Evolutionary conservation across 257 asterid genomes (phyloP), one percentile per base, ranked within the genome.

Genomic region (Ligustrum vulgare): DNA sequence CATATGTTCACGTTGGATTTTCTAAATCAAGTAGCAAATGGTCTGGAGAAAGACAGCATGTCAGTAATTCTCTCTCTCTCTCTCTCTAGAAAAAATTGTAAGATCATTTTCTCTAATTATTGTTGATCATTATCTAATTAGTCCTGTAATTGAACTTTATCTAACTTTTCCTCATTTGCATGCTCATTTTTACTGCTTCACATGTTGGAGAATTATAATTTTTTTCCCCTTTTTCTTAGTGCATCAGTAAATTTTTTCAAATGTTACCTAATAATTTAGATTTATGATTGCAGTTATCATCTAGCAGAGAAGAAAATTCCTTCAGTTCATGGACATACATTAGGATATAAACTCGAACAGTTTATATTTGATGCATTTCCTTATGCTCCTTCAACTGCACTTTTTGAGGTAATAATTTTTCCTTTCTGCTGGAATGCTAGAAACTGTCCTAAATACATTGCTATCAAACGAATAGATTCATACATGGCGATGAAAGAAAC

Each of bases 21-120:
- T 82, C 84, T 94, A 85, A 94, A 90, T 84, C 96, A 92, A 91
- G 98, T 94, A 69, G 97, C 96, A 18, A 91, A 87, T 82, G 97
- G 98, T 72, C 91, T 94, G 78, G 98, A 94, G 89, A 94, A 91
- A 83, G 98, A 94, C 80, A 92, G 97, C 95, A 86, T 88, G 98
- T 94, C 71, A 85, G 97, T 87, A 79, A 32, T 65, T 69, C 32
- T 64, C 47, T 20, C n/a, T 65, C 49, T 60, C 67, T 56, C 15
- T 75, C 67, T 28, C 25, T 56, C 35, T 54, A 6, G 63, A 54
- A n/a, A 20, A 54, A 2, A 5, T 5, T 54, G 8, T 54, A 5
- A 51, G 25, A 18, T 54, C 28, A 2, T 36, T 32, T 23, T 51
- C n/a, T 47, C 41, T 47, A 37, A 9, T 51, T 16, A 18, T 43